These are phyloP conservation scores for Saccharomycopsis capsularis DNA, from an alignment of 805 yeast species.

Conservation along the genomic window DNA sequence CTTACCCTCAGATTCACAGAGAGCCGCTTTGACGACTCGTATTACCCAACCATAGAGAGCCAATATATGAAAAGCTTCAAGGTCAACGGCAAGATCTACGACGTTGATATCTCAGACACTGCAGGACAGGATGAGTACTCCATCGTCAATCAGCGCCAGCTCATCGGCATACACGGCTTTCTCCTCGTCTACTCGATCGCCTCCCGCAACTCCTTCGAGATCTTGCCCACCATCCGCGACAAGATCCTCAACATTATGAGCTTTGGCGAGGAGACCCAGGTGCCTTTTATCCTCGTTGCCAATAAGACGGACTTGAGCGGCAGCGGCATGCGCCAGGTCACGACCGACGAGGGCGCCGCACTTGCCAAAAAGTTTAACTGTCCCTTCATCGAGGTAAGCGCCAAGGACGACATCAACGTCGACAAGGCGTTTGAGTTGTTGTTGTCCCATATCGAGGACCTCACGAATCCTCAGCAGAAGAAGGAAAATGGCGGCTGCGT, in stretches of 20 bases:
- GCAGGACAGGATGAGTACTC: slow-evolving; percentile 92
- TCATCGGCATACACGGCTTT: slow-evolving; percentile 80
- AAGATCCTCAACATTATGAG: slow-evolving; percentile 61
- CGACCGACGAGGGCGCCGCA: slow-evolving; percentile 48
- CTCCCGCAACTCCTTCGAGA: slow-evolving; percentile 68
- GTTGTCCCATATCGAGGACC: slow-evolving; percentile 50
- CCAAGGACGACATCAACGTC: slow-evolving; percentile 72
- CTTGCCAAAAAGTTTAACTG: slow-evolving; percentile 62
- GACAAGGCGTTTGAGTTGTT: slow-evolving; percentile 51
- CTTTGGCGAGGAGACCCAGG: slow-evolving; percentile 36
- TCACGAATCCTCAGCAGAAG: slow-evolving; percentile 15
- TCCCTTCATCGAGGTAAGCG: slow-evolving; percentile 78
- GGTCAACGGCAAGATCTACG: slow-evolving; percentile 67
- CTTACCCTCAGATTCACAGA: slow-evolving; percentile 80
- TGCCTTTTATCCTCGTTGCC: slow-evolving; percentile 76
- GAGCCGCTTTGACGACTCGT: slow-evolving; percentile 79
- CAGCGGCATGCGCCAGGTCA: slow-evolving; percentile 51
- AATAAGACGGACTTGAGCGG: slow-evolving; percentile 57
- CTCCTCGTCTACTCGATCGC: slow-evolving; percentile 76
- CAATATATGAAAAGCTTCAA: slow-evolving; percentile 66
- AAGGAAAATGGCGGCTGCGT: slow-evolving; percentile 17
- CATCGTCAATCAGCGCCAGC: slow-evolving; percentile 67
- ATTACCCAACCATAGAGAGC: slow-evolving; percentile 88
- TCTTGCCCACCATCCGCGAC: slow-evolving; percentile 70
- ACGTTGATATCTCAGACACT: slow-evolving; percentile 81